These are phyloP conservation scores for Copromyces sp. DNA, from an alignment of 495 filamentous ascomycete species.

Conservation along the genomic window DNA sequence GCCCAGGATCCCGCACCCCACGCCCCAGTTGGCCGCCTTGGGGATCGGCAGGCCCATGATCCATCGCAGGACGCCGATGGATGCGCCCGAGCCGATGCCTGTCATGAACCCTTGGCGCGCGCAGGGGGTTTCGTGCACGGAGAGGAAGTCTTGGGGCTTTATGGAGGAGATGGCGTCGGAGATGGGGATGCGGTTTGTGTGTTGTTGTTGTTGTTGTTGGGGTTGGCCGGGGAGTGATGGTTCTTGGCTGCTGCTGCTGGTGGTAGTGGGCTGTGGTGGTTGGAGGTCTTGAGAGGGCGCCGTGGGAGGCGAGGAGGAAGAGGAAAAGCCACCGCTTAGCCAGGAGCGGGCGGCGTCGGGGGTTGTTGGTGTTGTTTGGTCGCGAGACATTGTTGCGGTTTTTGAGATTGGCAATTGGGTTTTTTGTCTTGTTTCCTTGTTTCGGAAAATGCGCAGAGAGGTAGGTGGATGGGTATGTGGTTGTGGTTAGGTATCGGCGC, in stretches of 20 bases:
- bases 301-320: neutral
- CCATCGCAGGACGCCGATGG: conserved; percentile 57
- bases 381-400: neutral
- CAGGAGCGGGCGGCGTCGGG: neutral
- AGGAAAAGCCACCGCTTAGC: neutral
- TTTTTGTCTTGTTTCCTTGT: neutral
- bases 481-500: too few relatives aligned
- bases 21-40: conserved; percentile 72
- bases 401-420: neutral
- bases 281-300: neutral
- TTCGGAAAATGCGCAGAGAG: neutral
- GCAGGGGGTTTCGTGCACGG: conserved; percentile 73
- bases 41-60: conserved; percentile 49
- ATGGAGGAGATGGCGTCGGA: conserved; percentile 58
- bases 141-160: conserved; percentile 55
- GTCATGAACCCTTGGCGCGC: conserved; percentile 70
- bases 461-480: neutral
- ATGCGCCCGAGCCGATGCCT: conserved; percentile 71
- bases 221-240: neutral
- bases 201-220: conserved; percentile 11
- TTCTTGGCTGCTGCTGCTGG: neutral
- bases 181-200: conserved; percentile 39
- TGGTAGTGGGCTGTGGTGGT: neutral
- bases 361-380: neutral
- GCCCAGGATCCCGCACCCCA: conserved; percentile 55